Conservation (phyloP, 257 asterid species). For the Ehretia macrophylla region DNA sequence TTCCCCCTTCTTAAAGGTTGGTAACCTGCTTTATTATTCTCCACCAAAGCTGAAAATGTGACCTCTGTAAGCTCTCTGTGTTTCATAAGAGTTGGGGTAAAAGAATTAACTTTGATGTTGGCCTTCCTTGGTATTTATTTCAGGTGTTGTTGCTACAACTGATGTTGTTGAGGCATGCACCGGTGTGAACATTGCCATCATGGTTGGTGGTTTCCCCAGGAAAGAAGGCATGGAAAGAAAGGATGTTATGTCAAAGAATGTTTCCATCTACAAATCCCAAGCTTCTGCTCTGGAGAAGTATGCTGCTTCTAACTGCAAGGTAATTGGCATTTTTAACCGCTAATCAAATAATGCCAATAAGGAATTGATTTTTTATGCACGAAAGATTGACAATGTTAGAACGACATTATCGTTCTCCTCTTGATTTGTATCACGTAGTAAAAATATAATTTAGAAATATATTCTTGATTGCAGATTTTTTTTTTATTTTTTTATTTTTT, state of each 20-base stretch:
- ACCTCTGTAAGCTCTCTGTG: not conserved
- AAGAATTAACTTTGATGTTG: too few relatives aligned
- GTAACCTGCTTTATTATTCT: not conserved
- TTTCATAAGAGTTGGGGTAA: too few relatives aligned
- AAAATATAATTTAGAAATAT: too few relatives aligned
- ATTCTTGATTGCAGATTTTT: too few relatives aligned
- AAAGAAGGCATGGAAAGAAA: slow-evolving; percentile 4
- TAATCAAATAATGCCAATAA: too few relatives aligned
- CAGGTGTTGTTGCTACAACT: slow-evolving; percentile 6
- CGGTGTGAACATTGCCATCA: not conserved
- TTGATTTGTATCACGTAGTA: too few relatives aligned
- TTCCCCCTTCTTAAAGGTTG: not conserved
- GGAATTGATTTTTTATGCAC: too few relatives aligned
- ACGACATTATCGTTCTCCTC: too few relatives aligned
- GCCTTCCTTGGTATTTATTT: not conserved
- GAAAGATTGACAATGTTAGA: too few relatives aligned
- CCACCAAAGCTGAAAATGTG: not conserved
- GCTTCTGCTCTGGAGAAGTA: slow-evolving; percentile 1
- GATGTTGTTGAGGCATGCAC: not conserved
- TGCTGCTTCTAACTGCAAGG: not conserved
- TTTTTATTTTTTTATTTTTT: too few relatives aligned
- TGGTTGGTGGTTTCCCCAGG: slow-evolving; percentile 3
- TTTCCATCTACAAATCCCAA: slow-evolving; percentile 1
- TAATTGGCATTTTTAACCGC: not conserved
- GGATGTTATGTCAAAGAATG: not conserved